phyloP scores from a whole-genome alignment of 805 yeast species.

The Saccharomycopsis javanensis region DNA sequence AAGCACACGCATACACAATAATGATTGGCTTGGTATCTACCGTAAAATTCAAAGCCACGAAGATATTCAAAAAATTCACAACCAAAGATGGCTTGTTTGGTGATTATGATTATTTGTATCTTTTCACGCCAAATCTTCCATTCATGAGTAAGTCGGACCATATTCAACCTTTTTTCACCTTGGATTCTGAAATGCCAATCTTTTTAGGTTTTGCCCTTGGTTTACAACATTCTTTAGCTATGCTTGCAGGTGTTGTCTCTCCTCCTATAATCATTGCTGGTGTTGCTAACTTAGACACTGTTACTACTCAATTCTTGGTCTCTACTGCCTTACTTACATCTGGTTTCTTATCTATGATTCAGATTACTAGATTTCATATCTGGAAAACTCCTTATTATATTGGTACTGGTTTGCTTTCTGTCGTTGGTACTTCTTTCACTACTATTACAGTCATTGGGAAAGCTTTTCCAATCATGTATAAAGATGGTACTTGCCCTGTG shows the following conservation, averaged over 20 bases:
- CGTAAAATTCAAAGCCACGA: constrained; percentile 13
- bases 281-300: constrained; percentile 47
- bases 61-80: constrained; percentile 37
- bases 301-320: constrained; percentile 49
- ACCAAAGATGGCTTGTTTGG: constrained; percentile 80
- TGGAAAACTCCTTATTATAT: constrained; percentile 63
- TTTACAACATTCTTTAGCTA: constrained; percentile 77
- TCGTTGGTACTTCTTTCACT: constrained; percentile 86
- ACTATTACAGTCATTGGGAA: constrained; percentile 72
- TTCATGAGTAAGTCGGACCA: constrained; percentile 37
- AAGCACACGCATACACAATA: neutral
- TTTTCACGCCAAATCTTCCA: constrained; percentile 76
- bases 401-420: constrained; percentile 85
- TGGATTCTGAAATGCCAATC: constrained; percentile 75
- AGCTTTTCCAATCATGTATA: constrained; percentile 75
- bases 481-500: constrained; percentile 53
- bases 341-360: constrained; percentile 61
- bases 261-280: constrained; percentile 70
- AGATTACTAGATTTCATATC: constrained; percentile 73
- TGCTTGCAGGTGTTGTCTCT: constrained; percentile 85
- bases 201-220: constrained; percentile 69
- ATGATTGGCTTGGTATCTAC: neutral
- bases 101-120: constrained; percentile 70
- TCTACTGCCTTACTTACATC: constrained; percentile 66
- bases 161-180: constrained; percentile 76